These are phyloP conservation scores for Hypoxylon subgilvum DNA, from an alignment of 495 filamentous ascomycete genomes.

Conservation along the genomic window DNA sequence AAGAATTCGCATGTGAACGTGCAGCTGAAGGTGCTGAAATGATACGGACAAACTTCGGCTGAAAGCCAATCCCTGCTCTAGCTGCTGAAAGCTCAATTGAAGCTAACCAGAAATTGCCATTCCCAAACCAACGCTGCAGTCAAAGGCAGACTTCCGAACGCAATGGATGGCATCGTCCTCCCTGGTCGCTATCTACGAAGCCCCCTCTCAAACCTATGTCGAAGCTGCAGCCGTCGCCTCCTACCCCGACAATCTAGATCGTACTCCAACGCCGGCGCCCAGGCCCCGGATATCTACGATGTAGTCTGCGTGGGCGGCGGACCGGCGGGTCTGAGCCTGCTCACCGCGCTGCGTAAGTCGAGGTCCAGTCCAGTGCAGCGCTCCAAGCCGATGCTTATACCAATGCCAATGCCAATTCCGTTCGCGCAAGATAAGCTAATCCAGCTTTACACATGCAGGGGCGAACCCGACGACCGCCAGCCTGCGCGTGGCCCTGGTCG, in stretches of 20 bases:
- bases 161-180: conserved; percentile 34
- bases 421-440: no score
- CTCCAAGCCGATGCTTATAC: background rate
- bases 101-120: conserved; percentile 23
- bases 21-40: background rate
- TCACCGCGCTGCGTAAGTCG: conserved; percentile 80
- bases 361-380: conserved; percentile 42
- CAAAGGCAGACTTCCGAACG: background rate
- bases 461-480: conserved; percentile 74
- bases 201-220: conserved; percentile 44
- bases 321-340: conserved; percentile 88
- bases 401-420: conserved; percentile 5
- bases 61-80: background rate
- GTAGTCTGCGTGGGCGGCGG: conserved; percentile 95
- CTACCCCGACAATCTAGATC: conserved; percentile 40
- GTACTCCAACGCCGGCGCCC: conserved; percentile 44
- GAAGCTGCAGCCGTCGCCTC: conserved; percentile 51
- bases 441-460: no score
- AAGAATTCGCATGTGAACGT: background rate
- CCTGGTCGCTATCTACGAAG: conserved; percentile 23
- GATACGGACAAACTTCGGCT: conserved; percentile 3
- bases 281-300: conserved; percentile 76
- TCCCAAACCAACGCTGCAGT: background rate
- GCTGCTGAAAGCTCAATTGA: conserved; percentile 2
- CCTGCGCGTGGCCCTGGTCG: conserved; percentile 86